These are phyloP conservation scores for Hericium alpestre DNA, from an alignment of 768 basidiomycete species.

Conservation along the genomic window DNA sequence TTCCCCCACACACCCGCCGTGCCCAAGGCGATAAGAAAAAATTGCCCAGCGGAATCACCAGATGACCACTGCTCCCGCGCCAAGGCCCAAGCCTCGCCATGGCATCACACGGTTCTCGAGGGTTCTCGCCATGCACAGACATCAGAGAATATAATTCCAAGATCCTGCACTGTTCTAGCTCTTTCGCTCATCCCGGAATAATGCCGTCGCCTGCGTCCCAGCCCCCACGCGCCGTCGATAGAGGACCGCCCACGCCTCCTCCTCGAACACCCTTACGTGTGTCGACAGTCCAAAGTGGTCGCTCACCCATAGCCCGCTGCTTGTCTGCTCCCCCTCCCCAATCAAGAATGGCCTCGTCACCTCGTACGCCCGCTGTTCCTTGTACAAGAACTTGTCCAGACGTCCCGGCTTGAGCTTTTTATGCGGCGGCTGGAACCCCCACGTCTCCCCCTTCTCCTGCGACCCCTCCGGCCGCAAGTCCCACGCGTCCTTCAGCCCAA, in stretches of 20 bases:
- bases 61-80: too few species aligned
- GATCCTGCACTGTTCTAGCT: background rate
- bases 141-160: too few species aligned
- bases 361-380: slow-evolving; percentile 35
- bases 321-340: slow-evolving; percentile 42
- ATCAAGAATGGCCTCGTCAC: slow-evolving; percentile 45
- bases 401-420: slow-evolving; percentile 38
- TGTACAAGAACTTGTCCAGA: slow-evolving; percentile 59
- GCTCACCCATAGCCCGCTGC: slow-evolving; percentile 40
- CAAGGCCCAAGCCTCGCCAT: too few species aligned
- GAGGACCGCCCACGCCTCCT: too few species aligned
- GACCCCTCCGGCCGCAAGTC: slow-evolving; percentile 24
- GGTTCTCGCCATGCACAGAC: too few species aligned
- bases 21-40: too few species aligned
- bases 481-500: slow-evolving; percentile 56
- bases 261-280: too few species aligned
- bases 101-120: too few species aligned
- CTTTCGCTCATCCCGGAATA: background rate
- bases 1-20: too few species aligned
- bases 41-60: too few species aligned
- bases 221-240: background rate
- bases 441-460: slow-evolving; percentile 44
- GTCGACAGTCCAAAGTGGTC: slow-evolving; percentile 55
- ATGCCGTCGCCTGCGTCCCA: background rate
- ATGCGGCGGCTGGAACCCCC: slow-evolving; percentile 52